Base-by-base conservation (phyloP, 73 alveolate species). In the Paramecium sonneborni region DNA sequence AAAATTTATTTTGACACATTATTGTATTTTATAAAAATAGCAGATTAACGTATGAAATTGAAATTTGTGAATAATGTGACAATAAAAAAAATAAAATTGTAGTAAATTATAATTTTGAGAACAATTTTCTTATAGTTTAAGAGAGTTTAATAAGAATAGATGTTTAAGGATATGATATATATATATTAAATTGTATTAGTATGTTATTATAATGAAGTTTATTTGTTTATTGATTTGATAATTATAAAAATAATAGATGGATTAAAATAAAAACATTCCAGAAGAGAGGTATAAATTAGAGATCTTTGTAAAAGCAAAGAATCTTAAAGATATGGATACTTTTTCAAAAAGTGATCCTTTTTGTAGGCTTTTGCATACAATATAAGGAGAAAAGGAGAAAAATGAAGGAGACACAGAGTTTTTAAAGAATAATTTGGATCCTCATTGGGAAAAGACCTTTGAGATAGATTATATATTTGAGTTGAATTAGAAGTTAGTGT, bases 401-500 rank as follows among this genome's bases (percentile, higher is more conserved):
- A 55, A 58, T 57, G 85, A 93, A 20, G 97, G 97, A 1, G 91
- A 84, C 21, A 96, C 97, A 3, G 98, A 96, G 84, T 70, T 85
- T 23, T 20, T 82, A 14, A 85, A 92, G 38, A 92, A 96, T 85
- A 95, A 93, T 68, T 86, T 96, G 34, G 93, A 93, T 68, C 98
- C 98, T 12, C 92, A 90, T 38, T 96, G 95, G 88, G 68, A 74
- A n/a, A 96, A 82, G 41, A 57, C 90, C 23, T 70, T 95, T 70
- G 92, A 57, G 46, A 76, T 97, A 6, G 97, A 96, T 86, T 97
- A 88, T 82, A 95, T 82, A 85, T 97, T 97, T 88, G 99, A 97
- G 92, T 92, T 90, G 69, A 96, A 95, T 74, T 96, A 97, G 87
- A 39, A 44, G 24, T 18, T 96, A 0, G 91, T 26, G 12, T 92